Evolutionary conservation across 1,284 basidiomycete genomes (phyloP).

Genomic region (Trichosporon asahii): DNA sequence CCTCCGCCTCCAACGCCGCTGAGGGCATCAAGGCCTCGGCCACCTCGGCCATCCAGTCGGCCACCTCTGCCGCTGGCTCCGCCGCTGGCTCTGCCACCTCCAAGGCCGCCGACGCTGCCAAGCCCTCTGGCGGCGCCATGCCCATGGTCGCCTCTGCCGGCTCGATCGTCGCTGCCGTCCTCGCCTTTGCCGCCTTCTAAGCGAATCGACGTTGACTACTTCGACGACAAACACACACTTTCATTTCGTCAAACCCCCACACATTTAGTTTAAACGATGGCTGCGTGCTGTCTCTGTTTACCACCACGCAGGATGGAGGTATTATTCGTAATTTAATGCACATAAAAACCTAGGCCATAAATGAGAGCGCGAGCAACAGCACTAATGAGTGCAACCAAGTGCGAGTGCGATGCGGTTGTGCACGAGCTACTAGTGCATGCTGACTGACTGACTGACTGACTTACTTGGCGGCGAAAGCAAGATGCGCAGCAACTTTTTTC

Average conservation of each 20-base stretch:
- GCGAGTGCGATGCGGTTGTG: too few species aligned
- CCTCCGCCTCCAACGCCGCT: neutral
- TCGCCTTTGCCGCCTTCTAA: conserved; percentile 8
- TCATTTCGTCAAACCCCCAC: neutral
- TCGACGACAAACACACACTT: neutral
- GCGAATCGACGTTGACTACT: neutral
- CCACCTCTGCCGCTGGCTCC: neutral
- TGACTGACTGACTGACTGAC: too few species aligned
- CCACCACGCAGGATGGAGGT: neutral
- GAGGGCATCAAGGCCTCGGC: neutral
- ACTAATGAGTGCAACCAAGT: neutral
- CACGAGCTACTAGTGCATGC: too few species aligned
- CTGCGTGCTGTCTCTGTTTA: neutral
- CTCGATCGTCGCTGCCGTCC: conserved; percentile 6
- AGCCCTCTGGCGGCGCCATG: neutral
- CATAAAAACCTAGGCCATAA: neutral
- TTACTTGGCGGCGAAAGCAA: too few species aligned
- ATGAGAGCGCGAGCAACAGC: neutral
- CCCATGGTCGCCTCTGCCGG: neutral
- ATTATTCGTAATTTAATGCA: conserved; percentile 4
- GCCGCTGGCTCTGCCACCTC: neutral
- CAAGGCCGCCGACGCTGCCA: neutral
- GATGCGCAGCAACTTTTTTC: too few species aligned
- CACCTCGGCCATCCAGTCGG: neutral
- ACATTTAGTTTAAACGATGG: neutral